Percentiles rank a stretch among this genome's conserved stretches.
phyloP scores from a whole-genome alignment of 495 filamentous ascomycete species.

The Penicillium macrosclerotiorum region DNA sequence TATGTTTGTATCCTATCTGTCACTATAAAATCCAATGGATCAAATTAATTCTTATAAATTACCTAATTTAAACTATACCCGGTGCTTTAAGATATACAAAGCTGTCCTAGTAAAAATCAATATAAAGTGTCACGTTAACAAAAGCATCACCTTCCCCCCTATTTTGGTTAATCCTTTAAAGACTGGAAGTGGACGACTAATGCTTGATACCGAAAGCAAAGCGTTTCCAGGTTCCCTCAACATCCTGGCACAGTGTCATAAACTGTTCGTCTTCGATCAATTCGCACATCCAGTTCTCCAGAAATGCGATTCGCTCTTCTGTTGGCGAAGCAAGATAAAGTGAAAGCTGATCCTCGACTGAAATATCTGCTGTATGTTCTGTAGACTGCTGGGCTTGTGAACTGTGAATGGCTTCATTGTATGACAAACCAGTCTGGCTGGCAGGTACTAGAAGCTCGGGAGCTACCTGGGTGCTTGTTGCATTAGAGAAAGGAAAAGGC shows the following conservation, averaged over 20 bases:
- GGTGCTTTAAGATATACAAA: background rate
- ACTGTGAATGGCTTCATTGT: background rate
- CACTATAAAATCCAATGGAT: background rate
- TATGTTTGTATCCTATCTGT: background rate
- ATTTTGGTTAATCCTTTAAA: too few relatives aligned
- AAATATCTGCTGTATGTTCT: conserved; percentile 4
- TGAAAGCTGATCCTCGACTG: conserved; percentile 29
- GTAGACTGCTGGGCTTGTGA: conserved; percentile 15
- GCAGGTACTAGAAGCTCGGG: background rate
- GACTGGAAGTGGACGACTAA: too few relatives aligned
- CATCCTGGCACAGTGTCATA: conserved; percentile 39
- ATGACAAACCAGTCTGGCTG: background rate
- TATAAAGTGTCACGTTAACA: too few relatives aligned
- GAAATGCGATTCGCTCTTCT: conserved; percentile 28
- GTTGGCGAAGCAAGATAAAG: conserved; percentile 32
- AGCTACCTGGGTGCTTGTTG: background rate
- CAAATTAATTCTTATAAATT: background rate
- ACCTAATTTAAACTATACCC: background rate
- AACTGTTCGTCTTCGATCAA: conserved; percentile 47
- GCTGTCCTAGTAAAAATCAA: background rate
- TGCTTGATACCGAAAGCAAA: conserved; percentile 36
- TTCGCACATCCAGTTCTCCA: conserved; percentile 46
- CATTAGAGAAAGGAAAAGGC: background rate
- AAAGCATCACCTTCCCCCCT: too few relatives aligned
- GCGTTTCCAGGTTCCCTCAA: conserved; percentile 44